Evolutionary conservation across 1,139 yeast species (phyloP).

Genomic region (Saccharomyces uvarum): DNA sequence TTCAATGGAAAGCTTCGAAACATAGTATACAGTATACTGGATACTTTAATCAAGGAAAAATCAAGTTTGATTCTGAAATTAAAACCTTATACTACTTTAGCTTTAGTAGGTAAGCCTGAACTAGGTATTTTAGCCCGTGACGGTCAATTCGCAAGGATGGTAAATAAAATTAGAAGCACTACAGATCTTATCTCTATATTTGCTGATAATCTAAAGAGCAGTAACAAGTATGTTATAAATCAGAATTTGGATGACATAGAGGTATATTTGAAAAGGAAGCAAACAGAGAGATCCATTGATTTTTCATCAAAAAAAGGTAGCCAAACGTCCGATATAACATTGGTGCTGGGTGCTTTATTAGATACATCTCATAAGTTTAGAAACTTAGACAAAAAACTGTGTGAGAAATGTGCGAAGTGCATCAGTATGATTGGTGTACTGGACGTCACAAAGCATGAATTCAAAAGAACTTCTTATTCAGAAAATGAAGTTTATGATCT

Average conservation of each 20-base stretch:
- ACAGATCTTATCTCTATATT: slow-evolving; percentile 26
- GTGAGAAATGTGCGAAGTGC: slow-evolving; percentile 57
- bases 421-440: slow-evolving; percentile 73
- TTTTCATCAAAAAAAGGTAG: slow-evolving; percentile 10
- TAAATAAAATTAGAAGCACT: slow-evolving; percentile 17
- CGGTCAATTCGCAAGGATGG: slow-evolving; percentile 36
- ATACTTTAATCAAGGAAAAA: slow-evolving; percentile 60
- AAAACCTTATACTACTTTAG: slow-evolving; percentile 29
- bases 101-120: slow-evolving; percentile 22
- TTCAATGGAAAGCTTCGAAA: slow-evolving; percentile 44
- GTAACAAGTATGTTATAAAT: slow-evolving; percentile 64
- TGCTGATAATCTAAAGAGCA: slow-evolving; percentile 28
- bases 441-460: slow-evolving; percentile 56
- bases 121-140: slow-evolving; percentile 32
- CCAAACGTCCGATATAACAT: slow-evolving; percentile 20
- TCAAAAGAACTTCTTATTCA: slow-evolving; percentile 40
- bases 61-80: slow-evolving; percentile 37
- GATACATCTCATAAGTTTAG: slow-evolving; percentile 55
- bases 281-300: slow-evolving; percentile 19
- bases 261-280: slow-evolving; percentile 38
- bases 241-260: slow-evolving; percentile 70
- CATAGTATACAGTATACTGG: slow-evolving; percentile 58
- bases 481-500: slow-evolving; percentile 53
- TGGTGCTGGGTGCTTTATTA: slow-evolving; percentile 48
- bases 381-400: slow-evolving; percentile 41